Percentiles rank a stretch among this genome's conserved stretches.
Conservation (phyloP, 306 rosid species). For the Ormosia emarginata region DNA sequence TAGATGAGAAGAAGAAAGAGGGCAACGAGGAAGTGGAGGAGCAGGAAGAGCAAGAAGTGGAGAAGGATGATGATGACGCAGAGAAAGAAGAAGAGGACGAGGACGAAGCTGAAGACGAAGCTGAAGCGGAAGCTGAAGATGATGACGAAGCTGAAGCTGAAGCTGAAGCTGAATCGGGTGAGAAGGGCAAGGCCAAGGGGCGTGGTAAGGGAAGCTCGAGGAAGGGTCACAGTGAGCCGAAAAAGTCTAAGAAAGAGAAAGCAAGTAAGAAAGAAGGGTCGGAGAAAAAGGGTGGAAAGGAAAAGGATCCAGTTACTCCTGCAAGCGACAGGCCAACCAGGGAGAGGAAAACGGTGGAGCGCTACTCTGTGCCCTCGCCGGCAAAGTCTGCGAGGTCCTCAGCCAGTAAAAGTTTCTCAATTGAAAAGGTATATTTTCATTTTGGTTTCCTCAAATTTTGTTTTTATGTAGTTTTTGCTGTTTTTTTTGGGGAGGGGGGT, state of each 20-base stretch:
- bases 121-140: not conserved
- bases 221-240: conserved; percentile 16
- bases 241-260: conserved; percentile 24
- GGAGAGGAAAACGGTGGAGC: conserved; percentile 85
- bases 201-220: conserved; percentile 17
- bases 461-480: too few species aligned
- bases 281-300: conserved; percentile 16
- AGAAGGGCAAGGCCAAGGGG: conserved; percentile 18
- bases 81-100: conserved; percentile 4
- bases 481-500: not conserved
- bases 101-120: not conserved
- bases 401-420: conserved; percentile 43
- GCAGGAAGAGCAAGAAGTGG: not conserved
- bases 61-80: not conserved
- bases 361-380: conserved; percentile 58
- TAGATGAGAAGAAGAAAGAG: not conserved
- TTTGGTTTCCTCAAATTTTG: too few species aligned
- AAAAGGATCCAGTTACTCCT: conserved; percentile 51
- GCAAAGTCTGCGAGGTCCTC: conserved; percentile 49
- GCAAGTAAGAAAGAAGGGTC: not conserved
- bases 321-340: conserved; percentile 73
- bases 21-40: not conserved
- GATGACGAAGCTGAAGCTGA: not conserved
- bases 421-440: conserved; percentile 64
- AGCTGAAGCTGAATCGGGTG: conserved; percentile 11